phyloP scores from a whole-genome alignment of 2,329 filamentous ascomycete genomes.

The Ophioceras dolichostomum region DNA sequence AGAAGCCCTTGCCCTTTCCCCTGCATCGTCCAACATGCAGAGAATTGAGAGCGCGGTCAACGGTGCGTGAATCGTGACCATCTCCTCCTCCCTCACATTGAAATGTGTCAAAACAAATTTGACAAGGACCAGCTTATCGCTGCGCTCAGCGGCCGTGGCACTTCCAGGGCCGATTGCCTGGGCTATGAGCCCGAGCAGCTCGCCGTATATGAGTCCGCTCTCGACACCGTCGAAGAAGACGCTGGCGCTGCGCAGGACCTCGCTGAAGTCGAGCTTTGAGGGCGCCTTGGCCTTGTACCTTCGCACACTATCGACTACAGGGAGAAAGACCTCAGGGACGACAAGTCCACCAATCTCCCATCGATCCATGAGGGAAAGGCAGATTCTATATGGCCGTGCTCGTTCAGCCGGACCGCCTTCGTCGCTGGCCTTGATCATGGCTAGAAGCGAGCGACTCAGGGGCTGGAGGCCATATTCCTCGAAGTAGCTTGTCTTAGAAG shows the following conservation, averaged over 20 bases:
- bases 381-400: slow-evolving; percentile 80
- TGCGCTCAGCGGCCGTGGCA: slow-evolving; percentile 30
- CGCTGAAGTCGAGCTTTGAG: slow-evolving; percentile 61
- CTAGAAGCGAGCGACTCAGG: slow-evolving; percentile 61
- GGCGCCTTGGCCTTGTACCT: slow-evolving; percentile 55
- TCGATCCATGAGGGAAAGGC: slow-evolving; percentile 90
- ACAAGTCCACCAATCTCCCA: slow-evolving; percentile 94
- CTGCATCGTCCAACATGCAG: slow-evolving; percentile 45
- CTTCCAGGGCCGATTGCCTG: slow-evolving; percentile 40
- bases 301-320: slow-evolving; percentile 69
- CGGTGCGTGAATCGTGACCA: slow-evolving; percentile 78
- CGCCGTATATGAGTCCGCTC: slow-evolving; percentile 82
- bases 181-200: slow-evolving; percentile 58
- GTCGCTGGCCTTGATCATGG: slow-evolving; percentile 52
- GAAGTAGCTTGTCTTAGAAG: slow-evolving; percentile 68
- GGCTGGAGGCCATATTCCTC: slow-evolving; percentile 64
- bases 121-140: slow-evolving; percentile 58
- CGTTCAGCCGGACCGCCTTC: slow-evolving; percentile 46
- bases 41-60: slow-evolving; percentile 55
- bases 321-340: slow-evolving; percentile 78
- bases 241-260: slow-evolving; percentile 85
- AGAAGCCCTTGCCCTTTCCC: slow-evolving; percentile 17
- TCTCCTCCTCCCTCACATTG: slow-evolving; percentile 92
- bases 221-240: slow-evolving; percentile 97
- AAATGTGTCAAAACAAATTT: slow-evolving; percentile 78